Conservation (phyloP, 768 basidiomycete genomes). For the Naganishia randhawae region DNA sequence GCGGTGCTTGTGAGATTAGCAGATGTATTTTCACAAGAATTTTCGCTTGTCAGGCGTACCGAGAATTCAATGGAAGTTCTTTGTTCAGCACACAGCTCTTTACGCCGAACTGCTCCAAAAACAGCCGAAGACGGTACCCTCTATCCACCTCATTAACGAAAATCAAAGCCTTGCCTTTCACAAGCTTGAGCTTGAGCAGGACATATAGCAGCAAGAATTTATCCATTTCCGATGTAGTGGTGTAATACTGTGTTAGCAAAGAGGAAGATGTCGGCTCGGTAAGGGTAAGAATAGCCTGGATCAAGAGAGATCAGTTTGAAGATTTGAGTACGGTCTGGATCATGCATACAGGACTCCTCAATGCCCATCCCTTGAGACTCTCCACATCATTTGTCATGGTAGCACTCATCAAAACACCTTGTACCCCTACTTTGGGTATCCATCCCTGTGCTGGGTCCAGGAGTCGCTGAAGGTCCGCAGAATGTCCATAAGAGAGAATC, state of each 20-base stretch:
- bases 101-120: conserved; percentile 94
- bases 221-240: conserved; percentile 84
- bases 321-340: background rate
- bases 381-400: conserved; percentile 97
- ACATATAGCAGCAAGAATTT: conserved; percentile 96
- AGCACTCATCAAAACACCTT: conserved; percentile 94
- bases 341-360: conserved; percentile 77
- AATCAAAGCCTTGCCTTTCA: conserved; percentile 91
- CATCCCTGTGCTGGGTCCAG: conserved; percentile 63
- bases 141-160: conserved; percentile 96
- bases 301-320: background rate
- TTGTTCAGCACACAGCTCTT: conserved; percentile 94
- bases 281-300: conserved; percentile 74
- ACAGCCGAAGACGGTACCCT: conserved; percentile 92
- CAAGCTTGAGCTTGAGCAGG: conserved; percentile 89
- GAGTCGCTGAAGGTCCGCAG: conserved; percentile 63
- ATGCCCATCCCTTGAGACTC: conserved; percentile 75
- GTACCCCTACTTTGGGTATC: conserved; percentile 56
- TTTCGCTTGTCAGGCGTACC: conserved; percentile 54
- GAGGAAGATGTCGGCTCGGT: conserved; percentile 84
- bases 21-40: conserved; percentile 8
- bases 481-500: conserved; percentile 90
- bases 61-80: conserved; percentile 89
- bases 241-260: conserved; percentile 74
- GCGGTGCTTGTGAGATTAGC: background rate